Base-by-base conservation (phyloP, 2,329 filamentous ascomycete genomes). In the Fusarium tuaranense region DNA sequence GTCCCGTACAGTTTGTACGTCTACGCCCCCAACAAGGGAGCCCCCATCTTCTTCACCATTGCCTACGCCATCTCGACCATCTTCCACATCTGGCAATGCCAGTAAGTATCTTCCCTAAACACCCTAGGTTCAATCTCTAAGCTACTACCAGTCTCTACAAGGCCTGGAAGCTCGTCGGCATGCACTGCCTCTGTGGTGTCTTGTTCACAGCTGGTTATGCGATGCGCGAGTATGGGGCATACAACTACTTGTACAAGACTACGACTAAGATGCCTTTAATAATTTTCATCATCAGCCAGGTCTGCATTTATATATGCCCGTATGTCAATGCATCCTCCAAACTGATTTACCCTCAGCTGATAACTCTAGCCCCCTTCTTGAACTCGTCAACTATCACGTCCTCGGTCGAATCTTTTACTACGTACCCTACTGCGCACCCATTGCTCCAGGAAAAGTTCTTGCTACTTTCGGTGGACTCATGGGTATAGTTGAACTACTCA, bases 371-470 rank as follows among this genome's bases (percentile, higher is more conserved):
- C 91, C 91, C 0, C 83, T 92, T 5, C 87, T 92, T 61, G 90
- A 91, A 69, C 87, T 91, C 5, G 86, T 88, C 68, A 92, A 92
- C 81, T 93, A 92, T 81, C 88, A 91, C 76, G 85, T 92, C 69
- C 88, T 93, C 63, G 88, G 88, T 5, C 87, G 91, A 3, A 84
- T 91, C 13, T 84, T 93, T 30, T 88, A 88, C 81, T 93, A 92
- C 80, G 85, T 92, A 2, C 91, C 91, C 0, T 88, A 90, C 77
- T 84, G 87, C 63, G 84, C 90, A 0, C 90, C 90, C 0, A 78
- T 90, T n/a, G 83, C 86, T 18, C 84, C 87, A 0, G 81, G 81
- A 65, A 81, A 81, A 20, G 85, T 89, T 30, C 75, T 88, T 14
- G 77, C 81, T 4, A 86, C 82, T 5, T 90, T 90, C 68, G 86